Percentiles rank a stretch among this genome's conserved stretches.
Evolutionary conservation across 2,329 filamentous ascomycete species (phyloP).

Genomic region (Xylariaceae sp.): DNA sequence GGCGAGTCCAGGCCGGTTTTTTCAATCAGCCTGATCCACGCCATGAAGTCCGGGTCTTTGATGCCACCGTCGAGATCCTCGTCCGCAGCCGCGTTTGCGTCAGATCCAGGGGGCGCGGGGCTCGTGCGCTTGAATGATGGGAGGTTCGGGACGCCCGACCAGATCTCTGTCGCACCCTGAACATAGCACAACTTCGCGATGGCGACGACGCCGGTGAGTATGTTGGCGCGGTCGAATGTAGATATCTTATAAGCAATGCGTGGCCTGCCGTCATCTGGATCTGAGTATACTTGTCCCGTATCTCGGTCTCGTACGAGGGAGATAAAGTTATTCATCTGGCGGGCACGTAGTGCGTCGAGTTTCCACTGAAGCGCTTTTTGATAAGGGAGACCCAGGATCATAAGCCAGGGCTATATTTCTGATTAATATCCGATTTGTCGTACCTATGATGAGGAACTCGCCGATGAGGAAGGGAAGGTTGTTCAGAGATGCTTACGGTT

Average conservation of each 20-base stretch:
- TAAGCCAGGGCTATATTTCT: conserved; percentile 53
- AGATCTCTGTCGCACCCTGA: conserved; percentile 75
- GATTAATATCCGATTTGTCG: conserved; percentile 7
- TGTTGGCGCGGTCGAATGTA: conserved; percentile 66
- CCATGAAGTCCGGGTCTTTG: conserved; percentile 55
- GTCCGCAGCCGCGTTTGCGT: conserved; percentile 7
- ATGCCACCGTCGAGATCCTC: conserved; percentile 40
- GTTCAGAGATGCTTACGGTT: conserved; percentile 44
- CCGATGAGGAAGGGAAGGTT: neutral
- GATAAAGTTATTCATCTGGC: conserved; percentile 69
- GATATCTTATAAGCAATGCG: conserved; percentile 68
- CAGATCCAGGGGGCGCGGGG: neutral
- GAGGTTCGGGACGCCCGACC: conserved; percentile 58
- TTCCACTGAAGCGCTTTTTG: conserved; percentile 67
- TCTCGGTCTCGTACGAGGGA: conserved; percentile 72
- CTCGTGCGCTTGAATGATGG: conserved; percentile 53
- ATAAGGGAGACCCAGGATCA: conserved; percentile 63
- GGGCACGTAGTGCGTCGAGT: conserved; percentile 62
- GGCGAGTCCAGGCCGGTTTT: conserved; percentile 48
- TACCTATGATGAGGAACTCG: neutral
- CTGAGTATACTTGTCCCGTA: conserved; percentile 67
- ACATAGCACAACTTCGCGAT: conserved; percentile 74
- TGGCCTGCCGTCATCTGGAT: conserved; percentile 61
- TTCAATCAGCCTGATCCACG: conserved; percentile 54
- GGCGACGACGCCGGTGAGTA: conserved; percentile 67